Base-by-base conservation (phyloP, 306 rosid species). In the Lathyrus oleraceus region DNA sequence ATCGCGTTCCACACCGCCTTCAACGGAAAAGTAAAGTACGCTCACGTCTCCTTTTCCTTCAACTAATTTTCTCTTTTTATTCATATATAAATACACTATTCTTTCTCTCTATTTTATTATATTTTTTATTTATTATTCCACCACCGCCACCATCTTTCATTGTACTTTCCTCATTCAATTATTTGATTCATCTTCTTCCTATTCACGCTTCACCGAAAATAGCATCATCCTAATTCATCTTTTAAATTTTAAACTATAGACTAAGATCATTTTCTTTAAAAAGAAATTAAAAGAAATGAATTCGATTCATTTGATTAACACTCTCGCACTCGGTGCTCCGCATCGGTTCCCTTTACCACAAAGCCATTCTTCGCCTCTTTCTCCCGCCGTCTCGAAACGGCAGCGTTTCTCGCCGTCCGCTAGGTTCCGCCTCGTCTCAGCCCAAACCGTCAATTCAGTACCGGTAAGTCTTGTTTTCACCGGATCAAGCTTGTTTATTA, bases 261-360 rank as follows among this genome's bases (percentile, higher is more conserved):
- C 30, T 10, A 1, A 52, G 59, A 52, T 52, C 28, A 1, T 61
- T 39, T 25, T 45, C 10, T 30, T 5, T 15, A 10, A 51, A 19
- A 8, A 28, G 11, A 74, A 23, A n/a, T 5, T 3, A 3, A 36
- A 54, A 23, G 40, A 45, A 42, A 83, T 86, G 91, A 80, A 56
- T 76, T 83, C 88, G 73, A 79, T 86, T 73, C 47, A 73, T 71
- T 78, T 67, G 47, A 61, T 76, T 43, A 40, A 61, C 75, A 54
- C 72, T n/a, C 66, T 64, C 15, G n/a, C 71, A 10, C 54, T 73
- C 62, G 14, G 71, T n/a, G 44, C 70, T 81, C 70, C 72, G 2
- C 5, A 58, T 49, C 84, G 67, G 25, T 2, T 73, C 6, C 5
- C 77, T 59, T 23, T 73, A 1, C 81, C 60, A 19, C 79, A 79